Evolutionary conservation across 495 filamentous ascomycete genomes (phyloP), one percentile per base, ranked within the genome.

Genomic region (Penicillium paxilli): DNA sequence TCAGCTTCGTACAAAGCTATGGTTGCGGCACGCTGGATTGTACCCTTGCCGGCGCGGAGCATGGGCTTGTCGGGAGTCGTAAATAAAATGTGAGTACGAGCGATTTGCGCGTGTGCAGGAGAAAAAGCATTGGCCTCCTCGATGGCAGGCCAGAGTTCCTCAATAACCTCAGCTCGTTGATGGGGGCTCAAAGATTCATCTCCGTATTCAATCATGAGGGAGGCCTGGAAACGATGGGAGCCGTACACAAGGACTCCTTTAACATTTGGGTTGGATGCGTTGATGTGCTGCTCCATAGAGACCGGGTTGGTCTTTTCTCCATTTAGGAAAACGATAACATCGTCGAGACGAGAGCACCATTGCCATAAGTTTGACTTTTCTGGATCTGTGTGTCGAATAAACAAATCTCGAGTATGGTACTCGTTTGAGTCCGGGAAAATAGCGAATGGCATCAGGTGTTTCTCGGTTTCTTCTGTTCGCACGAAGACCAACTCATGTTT

Each of bases 361-460:
- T 52, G 50, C 73, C 71, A 76, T 1, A 62, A 46, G 17, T 64
- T 44, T 0, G 59, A 26, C 14, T 65, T 65, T 6, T 35, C 48
- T 0, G 38, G 17, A 22, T 41, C 38, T 20, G 66, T 61, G 47
- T 73, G 68, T 10, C 65, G 70, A 26, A 66, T 62, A 55, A 75
- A 86, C 23, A 87, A 64, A 59, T 87, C 84, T 38, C 75, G 72
- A 10, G 81, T 86, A 23, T 65, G 62, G 55, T 75, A 86, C 60
- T 85, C 78, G 4, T 75, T 51, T 4, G 65, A 17, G 4, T 84
- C 66, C 5, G 81, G 82, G 44, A 82, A 86, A 5, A 74, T 67
- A 45, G 75, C 72, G 62, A 86, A 86, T 33, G 80, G 54, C 8
- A 73, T 67, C 28, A 81, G 80, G n/a, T 64, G 58, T 0, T 63